Evolutionary conservation across 805 yeast species (phyloP).

Genomic region (Spathaspora hagerdaliae): DNA sequence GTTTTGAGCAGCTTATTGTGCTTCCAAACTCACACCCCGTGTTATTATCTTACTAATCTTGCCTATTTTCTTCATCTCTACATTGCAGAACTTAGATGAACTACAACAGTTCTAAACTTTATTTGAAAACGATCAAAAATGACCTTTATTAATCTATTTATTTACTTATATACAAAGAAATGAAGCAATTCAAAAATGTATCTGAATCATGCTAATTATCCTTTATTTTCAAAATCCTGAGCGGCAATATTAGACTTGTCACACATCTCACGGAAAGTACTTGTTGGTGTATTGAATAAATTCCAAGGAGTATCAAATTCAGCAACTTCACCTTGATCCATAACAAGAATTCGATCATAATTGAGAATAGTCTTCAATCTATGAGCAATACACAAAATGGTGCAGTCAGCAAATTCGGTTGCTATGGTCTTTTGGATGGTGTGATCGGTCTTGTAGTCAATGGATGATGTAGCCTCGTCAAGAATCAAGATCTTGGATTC

Average conservation of each 20-base stretch:
- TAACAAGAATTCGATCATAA: constrained; percentile 32
- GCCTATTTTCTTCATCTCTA: too few species aligned
- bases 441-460: constrained; percentile 36
- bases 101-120: too few species aligned
- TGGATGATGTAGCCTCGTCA: constrained; percentile 39
- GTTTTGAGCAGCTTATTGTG: too few species aligned
- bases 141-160: too few species aligned
- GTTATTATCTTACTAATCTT: too few species aligned
- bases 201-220: too few species aligned
- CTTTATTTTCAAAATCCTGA: too few species aligned
- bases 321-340: constrained; percentile 31
- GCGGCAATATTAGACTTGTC: constrained; percentile 29
- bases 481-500: constrained; percentile 32
- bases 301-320: constrained; percentile 33
- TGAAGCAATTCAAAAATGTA: too few species aligned
- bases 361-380: constrained; percentile 33
- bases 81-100: too few species aligned
- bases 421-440: constrained; percentile 31
- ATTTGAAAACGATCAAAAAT: too few species aligned
- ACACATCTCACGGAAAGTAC: constrained; percentile 33
- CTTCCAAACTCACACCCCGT: too few species aligned
- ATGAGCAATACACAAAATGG: constrained; percentile 37
- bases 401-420: constrained; percentile 27
- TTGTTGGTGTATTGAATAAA: constrained; percentile 21
- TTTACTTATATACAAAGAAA: too few species aligned